phyloP scores from a whole-genome alignment of 352 stramenopile genomes.

The Phytopythium cucurbitacearum region DNA sequence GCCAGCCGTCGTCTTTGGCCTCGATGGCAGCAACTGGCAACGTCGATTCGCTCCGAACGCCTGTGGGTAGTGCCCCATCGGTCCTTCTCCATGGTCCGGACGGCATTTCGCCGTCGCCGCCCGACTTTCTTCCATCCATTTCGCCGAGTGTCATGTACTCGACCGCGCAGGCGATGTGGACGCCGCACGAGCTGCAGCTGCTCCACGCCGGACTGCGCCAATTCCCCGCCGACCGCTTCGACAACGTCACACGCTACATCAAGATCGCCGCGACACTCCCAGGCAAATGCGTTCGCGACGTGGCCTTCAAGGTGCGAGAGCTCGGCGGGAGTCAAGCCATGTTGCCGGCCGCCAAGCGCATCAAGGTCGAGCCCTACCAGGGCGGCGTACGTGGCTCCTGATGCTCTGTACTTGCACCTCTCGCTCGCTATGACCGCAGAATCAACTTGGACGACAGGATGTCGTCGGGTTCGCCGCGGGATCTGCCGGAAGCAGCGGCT shows the following conservation, averaged over 20 bases:
- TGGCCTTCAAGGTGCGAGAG: conserved; percentile 63
- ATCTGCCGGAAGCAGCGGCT: conserved; percentile 5
- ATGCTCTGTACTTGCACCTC: too few relatives aligned
- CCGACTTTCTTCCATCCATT: conserved; percentile 33
- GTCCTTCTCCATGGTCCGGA: too few relatives aligned
- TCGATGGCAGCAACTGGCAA: too few relatives aligned
- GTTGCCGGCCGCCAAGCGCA: conserved; percentile 35
- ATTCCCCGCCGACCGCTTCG: conserved; percentile 54
- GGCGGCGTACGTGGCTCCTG: conserved; percentile 2
- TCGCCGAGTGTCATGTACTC: conserved; percentile 61
- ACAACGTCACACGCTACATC: conserved; percentile 84
- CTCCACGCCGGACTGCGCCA: conserved; percentile 49
- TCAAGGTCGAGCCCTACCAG: conserved; percentile 56
- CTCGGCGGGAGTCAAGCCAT: conserved; percentile 3
- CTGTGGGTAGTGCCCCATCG: too few relatives aligned
- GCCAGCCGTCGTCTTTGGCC: too few relatives aligned
- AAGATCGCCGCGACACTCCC: conserved; percentile 69
- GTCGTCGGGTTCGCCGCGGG: neutral
- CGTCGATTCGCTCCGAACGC: too few relatives aligned
- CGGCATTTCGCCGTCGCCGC: too few relatives aligned
- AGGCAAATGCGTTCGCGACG: conserved; percentile 68
- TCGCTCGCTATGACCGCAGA: too few relatives aligned
- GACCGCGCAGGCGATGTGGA: conserved; percentile 50
- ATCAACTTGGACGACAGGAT: neutral
- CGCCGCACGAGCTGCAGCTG: conserved; percentile 55